A percentile compares a stretch with the other conserved stretches of the same genome.
phyloP scores from a whole-genome alignment of 805 yeast genomes.

The Starmerella stigmatis region DNA sequence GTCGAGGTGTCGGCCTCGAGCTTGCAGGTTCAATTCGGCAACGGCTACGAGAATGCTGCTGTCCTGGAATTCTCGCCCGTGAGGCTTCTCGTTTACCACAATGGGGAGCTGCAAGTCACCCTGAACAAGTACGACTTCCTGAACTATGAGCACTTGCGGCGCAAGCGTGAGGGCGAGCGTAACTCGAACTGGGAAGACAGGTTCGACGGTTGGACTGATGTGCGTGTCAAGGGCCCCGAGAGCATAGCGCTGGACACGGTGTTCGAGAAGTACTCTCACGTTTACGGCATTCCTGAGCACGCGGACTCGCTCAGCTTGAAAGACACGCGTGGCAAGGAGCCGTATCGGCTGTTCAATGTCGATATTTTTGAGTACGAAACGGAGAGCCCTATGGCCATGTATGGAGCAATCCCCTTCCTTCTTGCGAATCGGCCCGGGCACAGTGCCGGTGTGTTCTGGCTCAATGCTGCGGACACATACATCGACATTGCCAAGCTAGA shows the following conservation, averaged over 20 bases:
- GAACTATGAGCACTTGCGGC: slow-evolving; percentile 74
- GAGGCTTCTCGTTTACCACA: slow-evolving; percentile 39
- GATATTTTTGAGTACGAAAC: slow-evolving; percentile 91
- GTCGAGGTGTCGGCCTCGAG: background rate
- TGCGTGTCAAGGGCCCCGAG: slow-evolving; percentile 63
- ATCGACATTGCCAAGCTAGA: slow-evolving; percentile 48
- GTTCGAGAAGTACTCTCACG: slow-evolving; percentile 49
- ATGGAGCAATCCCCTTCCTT: slow-evolving; percentile 87
- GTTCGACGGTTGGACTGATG: slow-evolving; percentile 60
- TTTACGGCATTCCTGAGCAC: slow-evolving; percentile 96
- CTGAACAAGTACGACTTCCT: slow-evolving; percentile 62
- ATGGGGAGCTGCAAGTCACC: slow-evolving; percentile 40
- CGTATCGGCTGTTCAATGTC: slow-evolving; percentile 82
- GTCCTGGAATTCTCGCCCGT: slow-evolving; percentile 41
- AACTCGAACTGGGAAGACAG: slow-evolving; percentile 59
- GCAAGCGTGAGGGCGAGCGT: slow-evolving; percentile 36
- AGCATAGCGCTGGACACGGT: slow-evolving; percentile 70
- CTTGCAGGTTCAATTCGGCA: slow-evolving; percentile 3
- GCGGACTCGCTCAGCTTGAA: slow-evolving; percentile 68
- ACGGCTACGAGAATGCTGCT: slow-evolving; percentile 31
- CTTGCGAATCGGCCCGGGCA: slow-evolving; percentile 48
- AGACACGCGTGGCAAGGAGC: slow-evolving; percentile 55
- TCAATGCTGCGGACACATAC: slow-evolving; percentile 86
- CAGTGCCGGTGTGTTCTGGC: slow-evolving; percentile 74
- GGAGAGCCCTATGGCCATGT: slow-evolving; percentile 78